Base-by-base conservation (phyloP, 2,329 filamentous ascomycete species). In the Plenodomus lindquistii region DNA sequence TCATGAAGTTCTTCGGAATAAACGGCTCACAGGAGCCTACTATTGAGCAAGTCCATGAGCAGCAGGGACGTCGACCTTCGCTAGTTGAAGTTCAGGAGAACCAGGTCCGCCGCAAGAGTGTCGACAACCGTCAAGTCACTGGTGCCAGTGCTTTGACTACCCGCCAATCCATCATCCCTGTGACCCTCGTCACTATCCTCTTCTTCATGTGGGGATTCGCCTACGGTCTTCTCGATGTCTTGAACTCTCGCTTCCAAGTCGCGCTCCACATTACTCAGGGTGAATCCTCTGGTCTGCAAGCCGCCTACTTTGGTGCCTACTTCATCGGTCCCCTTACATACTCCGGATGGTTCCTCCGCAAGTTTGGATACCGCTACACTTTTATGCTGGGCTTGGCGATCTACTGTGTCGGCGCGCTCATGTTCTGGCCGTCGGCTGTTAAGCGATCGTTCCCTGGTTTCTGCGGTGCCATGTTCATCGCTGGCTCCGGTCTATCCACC, bases 341-440 rank as follows among this genome's bases (percentile, higher is more conserved):
- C 54, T 79, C 79, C 40, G 79, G 78, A 38, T 81, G 78, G 73
- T 77, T 92, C 52, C 77, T 94, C 7, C 83, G 88, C 17, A 81
- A 82, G 48, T 89, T 87, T 42, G 90, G 90, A 2, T 94, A 91
- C 74, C 88, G 90, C 57, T 84, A 84, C 36, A 90, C 88, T 0
- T 92, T 94, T 60, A 92, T 94, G 50, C 78, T 86, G 21, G 89
- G 88, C 31, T 77, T 91, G 6, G 78, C 73, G 48, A 79, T 91
- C 37, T 89, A 90, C 69, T 81, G 79, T 50, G 80, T 85, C 60
- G 79, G 81, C 55, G 89, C 88, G 29, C 83, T 93, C 55, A 90
- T 91, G 74, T 92, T 93, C 74, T 94, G 89, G 89, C 89, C 89
- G 0, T 87, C 86, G 1, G 87, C 86, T 7, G 83, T 92, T 9